Percentiles rank a stretch among this genome's conserved stretches.
These are phyloP conservation scores for Endogone sp. DNA, from an alignment of 192 early-diverging fungal genomes.

Conservation along the genomic window DNA sequence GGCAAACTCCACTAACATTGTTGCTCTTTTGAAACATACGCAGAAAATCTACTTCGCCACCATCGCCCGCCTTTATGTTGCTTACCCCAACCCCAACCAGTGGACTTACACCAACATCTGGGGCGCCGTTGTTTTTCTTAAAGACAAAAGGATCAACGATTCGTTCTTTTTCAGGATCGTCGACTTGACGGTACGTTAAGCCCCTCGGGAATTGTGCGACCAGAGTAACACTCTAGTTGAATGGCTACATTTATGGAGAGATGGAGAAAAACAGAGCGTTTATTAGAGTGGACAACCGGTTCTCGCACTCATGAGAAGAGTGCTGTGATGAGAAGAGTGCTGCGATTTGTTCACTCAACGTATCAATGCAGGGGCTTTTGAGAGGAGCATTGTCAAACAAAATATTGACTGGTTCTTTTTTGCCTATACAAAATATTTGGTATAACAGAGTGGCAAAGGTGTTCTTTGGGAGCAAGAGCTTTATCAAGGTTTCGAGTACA, in stretches of 20 bases:
- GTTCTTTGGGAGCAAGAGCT: conserved; percentile 82
- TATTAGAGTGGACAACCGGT: too few relatives aligned
- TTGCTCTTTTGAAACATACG: conserved; percentile 2
- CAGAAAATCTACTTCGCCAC: conserved; percentile 80
- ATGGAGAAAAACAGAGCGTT: not conserved
- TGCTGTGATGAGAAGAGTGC: too few relatives aligned
- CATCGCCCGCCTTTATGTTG: conserved; percentile 71
- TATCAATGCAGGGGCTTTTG: not conserved
- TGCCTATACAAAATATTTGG: too few relatives aligned
- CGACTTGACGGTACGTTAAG: conserved; percentile 46
- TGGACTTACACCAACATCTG: conserved; percentile 71
- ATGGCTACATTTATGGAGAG: not conserved
- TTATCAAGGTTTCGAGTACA: conserved; percentile 67
- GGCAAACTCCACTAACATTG: not conserved
- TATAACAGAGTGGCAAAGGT: conserved; percentile 39
- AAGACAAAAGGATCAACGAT: conserved; percentile 57
- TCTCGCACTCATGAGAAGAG: too few relatives aligned
- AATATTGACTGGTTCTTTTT: not conserved
- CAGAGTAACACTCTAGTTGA: not conserved
- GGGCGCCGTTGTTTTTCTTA: conserved; percentile 68
- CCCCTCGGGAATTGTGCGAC: not conserved
- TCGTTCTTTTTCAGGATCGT: conserved; percentile 66
- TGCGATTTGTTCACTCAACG: too few relatives aligned
- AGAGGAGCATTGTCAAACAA: not conserved
- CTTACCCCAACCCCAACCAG: conserved; percentile 54